A percentile compares a stretch with the other conserved stretches of the same genome.
Conservation (phyloP, 805 yeast species). For the Metschnikowia peoriensis region DNA sequence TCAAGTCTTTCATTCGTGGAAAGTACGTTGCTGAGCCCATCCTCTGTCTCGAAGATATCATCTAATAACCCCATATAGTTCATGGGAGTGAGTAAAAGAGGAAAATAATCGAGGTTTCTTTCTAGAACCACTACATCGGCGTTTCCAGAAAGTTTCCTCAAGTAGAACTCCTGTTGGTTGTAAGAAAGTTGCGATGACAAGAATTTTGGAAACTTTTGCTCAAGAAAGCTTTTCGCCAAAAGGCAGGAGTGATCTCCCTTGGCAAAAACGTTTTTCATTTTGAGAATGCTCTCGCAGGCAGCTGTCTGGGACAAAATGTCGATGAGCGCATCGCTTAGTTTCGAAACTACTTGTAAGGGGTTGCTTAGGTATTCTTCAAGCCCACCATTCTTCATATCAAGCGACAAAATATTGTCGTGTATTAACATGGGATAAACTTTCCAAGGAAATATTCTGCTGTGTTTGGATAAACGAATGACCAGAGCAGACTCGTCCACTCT, state of each 20-base stretch:
- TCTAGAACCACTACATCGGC: conserved; percentile 78
- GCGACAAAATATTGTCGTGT: conserved; percentile 38
- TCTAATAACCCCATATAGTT: conserved; percentile 81
- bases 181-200: conserved; percentile 34
- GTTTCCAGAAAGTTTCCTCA: conserved; percentile 41
- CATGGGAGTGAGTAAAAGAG: conserved; percentile 72
- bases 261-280: conserved; percentile 54
- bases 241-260: conserved; percentile 58
- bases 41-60: conserved; percentile 58
- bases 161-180: conserved; percentile 38
- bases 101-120: conserved; percentile 68
- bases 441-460: conserved; percentile 49
- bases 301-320: conserved; percentile 40
- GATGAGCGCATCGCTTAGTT: conserved; percentile 50
- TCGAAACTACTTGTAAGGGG: conserved; percentile 46
- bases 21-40: conserved; percentile 19
- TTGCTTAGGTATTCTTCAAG: conserved; percentile 43
- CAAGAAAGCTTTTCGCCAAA: conserved; percentile 42
- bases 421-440: conserved; percentile 39
- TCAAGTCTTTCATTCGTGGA: conserved; percentile 24
- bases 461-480: conserved; percentile 29
- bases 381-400: conserved; percentile 37
- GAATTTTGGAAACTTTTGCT: conserved; percentile 34
- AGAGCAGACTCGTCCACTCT: conserved; percentile 7
- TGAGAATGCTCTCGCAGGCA: conserved; percentile 23